These are phyloP conservation scores for Fraxinus pennsylvanica DNA, from an alignment of 257 asterid genomes.

Conservation along the genomic window DNA sequence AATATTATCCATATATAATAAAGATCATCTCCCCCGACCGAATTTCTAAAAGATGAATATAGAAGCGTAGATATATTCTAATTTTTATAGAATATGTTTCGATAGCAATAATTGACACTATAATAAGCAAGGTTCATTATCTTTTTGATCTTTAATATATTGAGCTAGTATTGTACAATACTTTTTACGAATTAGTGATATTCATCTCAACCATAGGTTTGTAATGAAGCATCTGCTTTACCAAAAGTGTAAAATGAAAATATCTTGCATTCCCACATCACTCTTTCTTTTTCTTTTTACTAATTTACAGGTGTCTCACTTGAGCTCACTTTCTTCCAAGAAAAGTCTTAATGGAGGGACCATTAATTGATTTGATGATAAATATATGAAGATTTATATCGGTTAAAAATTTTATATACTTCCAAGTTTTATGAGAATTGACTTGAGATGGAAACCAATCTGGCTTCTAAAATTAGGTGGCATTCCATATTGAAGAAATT, in stretches of 20 bases:
- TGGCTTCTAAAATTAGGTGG: background rate
- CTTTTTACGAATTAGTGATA: background rate
- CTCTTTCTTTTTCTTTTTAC: background rate
- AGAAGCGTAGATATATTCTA: background rate
- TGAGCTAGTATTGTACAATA: too few species aligned
- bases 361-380: background rate
- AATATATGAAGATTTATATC: background rate
- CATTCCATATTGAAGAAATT: too few species aligned
- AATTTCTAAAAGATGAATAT: background rate
- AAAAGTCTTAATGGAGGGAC: constrained; percentile 14
- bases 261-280: background rate
- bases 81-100: background rate
- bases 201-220: background rate
- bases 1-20: background rate
- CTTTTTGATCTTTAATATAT: too few species aligned
- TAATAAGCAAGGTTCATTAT: background rate
- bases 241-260: background rate
- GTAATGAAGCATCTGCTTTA: background rate
- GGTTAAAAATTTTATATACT: background rate
- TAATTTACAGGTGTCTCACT: background rate
- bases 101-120: background rate
- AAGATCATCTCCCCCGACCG: background rate
- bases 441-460: background rate
- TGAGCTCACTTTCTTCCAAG: constrained; percentile 1
- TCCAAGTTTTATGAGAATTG: background rate